Evolutionary conservation across 371 early-diverging fungal genomes (phyloP).

Genomic region (Sporodiniella umbellata): DNA sequence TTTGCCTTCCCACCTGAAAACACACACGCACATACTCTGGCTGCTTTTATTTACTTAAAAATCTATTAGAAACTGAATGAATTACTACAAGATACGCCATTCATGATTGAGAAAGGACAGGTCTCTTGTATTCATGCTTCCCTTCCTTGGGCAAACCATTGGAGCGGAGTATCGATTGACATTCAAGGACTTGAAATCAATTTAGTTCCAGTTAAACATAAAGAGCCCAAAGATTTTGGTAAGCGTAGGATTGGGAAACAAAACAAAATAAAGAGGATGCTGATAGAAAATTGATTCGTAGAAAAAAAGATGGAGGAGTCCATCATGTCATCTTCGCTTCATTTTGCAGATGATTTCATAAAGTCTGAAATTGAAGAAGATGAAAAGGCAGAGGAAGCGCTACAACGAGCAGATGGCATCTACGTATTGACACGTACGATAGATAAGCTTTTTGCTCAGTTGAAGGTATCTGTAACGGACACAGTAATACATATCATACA

Average conservation of each 20-base stretch:
- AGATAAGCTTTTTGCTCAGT: conserved; percentile 66
- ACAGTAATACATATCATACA: conserved; percentile 54
- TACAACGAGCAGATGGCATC: conserved; percentile 54
- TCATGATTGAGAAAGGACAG: conserved; percentile 64
- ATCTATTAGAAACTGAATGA: conserved; percentile 70
- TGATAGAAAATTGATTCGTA: not conserved
- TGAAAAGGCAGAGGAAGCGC: conserved; percentile 19
- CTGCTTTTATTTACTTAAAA: too few relatives aligned
- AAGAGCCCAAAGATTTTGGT: conserved; percentile 11
- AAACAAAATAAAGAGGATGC: not conserved
- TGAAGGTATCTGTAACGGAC: conserved; percentile 54
- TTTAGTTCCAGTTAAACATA: conserved; percentile 48
- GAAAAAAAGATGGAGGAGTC: conserved; percentile 41
- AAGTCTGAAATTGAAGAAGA: conserved; percentile 61
- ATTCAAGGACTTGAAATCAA: conserved; percentile 69
- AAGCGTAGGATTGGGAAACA: not conserved
- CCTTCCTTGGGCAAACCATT: conserved; percentile 82
- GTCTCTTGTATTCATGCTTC: conserved; percentile 71
- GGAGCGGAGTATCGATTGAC: conserved; percentile 72
- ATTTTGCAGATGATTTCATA: conserved; percentile 86
- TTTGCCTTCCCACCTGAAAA: too few relatives aligned
- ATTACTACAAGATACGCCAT: conserved; percentile 62
- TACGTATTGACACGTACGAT: conserved; percentile 66
- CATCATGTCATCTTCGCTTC: conserved; percentile 78
- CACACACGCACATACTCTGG: too few relatives aligned